phyloP scores from a whole-genome alignment of 805 yeast species.

The Sugiyamaella chiloensis region DNA sequence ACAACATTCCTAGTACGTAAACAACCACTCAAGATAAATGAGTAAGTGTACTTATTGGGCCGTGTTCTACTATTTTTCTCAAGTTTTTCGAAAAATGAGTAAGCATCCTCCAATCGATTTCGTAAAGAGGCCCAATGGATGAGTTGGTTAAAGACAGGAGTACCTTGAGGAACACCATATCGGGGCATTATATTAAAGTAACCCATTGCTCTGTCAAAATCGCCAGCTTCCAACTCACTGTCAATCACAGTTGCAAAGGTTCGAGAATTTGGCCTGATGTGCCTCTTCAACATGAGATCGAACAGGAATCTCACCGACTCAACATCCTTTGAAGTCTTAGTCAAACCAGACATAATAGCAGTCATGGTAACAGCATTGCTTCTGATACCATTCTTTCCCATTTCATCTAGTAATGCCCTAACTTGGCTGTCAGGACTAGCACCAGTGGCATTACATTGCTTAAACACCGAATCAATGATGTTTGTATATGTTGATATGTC shows the following conservation, averaged over 20 bases:
- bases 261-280: slow-evolving; percentile 27
- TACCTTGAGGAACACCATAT: slow-evolving; percentile 26
- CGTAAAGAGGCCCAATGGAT: slow-evolving; percentile 26
- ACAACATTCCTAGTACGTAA: slow-evolving; percentile 1
- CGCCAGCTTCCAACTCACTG: slow-evolving; percentile 30
- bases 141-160: slow-evolving; percentile 33
- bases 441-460: slow-evolving; percentile 43
- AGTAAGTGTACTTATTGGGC: slow-evolving; percentile 31
- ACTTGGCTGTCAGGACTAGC: slow-evolving; percentile 33
- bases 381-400: slow-evolving; percentile 39
- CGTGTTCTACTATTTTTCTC: slow-evolving; percentile 17
- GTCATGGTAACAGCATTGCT: slow-evolving; percentile 48
- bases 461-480: slow-evolving; percentile 53
- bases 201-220: slow-evolving; percentile 21
- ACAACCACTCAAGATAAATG: slow-evolving; percentile 25
- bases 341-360: slow-evolving; percentile 52
- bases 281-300: slow-evolving; percentile 38
- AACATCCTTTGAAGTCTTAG: slow-evolving; percentile 45
- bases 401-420: slow-evolving; percentile 33
- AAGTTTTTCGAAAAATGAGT: slow-evolving; percentile 19
- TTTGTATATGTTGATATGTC: slow-evolving; percentile 64
- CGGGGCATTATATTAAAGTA: slow-evolving; percentile 24
- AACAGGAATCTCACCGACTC: slow-evolving; percentile 52
- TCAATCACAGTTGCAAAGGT: slow-evolving; percentile 33
- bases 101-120: slow-evolving; percentile 23